Evolutionary conservation across 495 filamentous ascomycete genomes (phyloP), one percentile per base, ranked within the genome.

Genomic region (Elasticomyces elasticus): DNA sequence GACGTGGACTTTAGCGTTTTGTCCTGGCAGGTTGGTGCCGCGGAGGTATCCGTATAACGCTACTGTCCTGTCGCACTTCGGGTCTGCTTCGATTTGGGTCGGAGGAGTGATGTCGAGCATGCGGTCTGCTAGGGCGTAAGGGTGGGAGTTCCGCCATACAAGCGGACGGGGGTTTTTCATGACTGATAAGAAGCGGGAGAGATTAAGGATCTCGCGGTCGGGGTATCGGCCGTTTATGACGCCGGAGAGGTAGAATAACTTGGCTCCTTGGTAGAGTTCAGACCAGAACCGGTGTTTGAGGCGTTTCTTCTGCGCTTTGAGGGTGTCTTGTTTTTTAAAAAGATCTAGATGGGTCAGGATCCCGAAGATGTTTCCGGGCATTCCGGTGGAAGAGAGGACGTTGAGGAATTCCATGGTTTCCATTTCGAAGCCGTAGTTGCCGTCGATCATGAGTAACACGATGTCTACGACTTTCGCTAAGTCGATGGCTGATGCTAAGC

Each of bases 381-480:
- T 94, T 67, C 92, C 92, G 49, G 85, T 91, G 10, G 87, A 77
- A 6, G 86, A 81, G 49, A 97, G 72, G 40, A 94, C 82, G 62
- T 95, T 96, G 63, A 98, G 69, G 61, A 98, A 98, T 68, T 98
- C 92, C 94, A 98, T 97, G 1, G 92, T 98, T 73, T 98, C 92
- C 92, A 98, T 98, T 72, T 98, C 92, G 63, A 97, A 98, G 1
- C 92, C 92, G 65, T 83, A 98, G 71, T 96, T 96, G 31, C 90
- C 94, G 65, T 98, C 92, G 55, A 98, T 97, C 87, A 98, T 88
- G 26, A 98, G 73, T 24, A 98, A 72, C 2, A 98, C 88, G 58
- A 97, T 96, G 65, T 98, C 92, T 22, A 90, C 91, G 26, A 98
- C 85, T 68, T 98, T 98, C 30, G 91, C 83, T 23, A 95, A 76